phyloP scores from a whole-genome alignment of 192 early-diverging fungal genomes.

The Mortierella hygrophila region DNA sequence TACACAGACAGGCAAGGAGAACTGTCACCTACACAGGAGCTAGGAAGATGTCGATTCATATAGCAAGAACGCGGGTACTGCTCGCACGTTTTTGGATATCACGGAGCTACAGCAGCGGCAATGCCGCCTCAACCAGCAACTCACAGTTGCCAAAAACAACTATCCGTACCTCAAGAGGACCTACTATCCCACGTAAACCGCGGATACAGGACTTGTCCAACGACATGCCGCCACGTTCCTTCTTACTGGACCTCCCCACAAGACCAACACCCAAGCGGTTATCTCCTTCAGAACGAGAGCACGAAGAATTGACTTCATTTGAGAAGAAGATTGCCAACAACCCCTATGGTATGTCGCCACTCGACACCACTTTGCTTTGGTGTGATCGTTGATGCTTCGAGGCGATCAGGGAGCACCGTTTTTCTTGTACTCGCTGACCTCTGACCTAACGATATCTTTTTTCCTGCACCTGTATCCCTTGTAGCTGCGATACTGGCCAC shows the following conservation, averaged over 20 bases:
- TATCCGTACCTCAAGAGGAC: neutral
- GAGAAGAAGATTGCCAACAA: slow-evolving; percentile 26
- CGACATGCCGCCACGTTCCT: slow-evolving; percentile 7
- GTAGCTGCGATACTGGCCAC: slow-evolving; percentile 28
- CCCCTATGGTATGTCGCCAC: slow-evolving; percentile 19
- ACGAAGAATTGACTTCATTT: neutral
- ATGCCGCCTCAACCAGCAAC: neutral
- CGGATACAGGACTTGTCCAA: neutral
- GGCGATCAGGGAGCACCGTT: neutral
- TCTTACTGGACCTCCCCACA: slow-evolving; percentile 22
- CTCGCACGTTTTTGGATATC: neutral
- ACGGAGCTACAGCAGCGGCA: neutral
- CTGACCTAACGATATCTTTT: too few relatives aligned
- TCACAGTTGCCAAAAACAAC: neutral
- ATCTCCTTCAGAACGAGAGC: neutral
- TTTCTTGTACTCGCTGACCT: neutral
- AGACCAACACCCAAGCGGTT: slow-evolving; percentile 16
- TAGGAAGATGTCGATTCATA: neutral
- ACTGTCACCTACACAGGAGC: neutral
- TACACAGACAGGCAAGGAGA: neutral
- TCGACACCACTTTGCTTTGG: neutral
- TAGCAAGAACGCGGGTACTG: neutral
- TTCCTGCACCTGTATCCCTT: neutral
- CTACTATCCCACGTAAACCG: neutral
- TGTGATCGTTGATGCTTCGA: too few relatives aligned